These are phyloP conservation scores for Dipsacomyces acuminosporus DNA, from an alignment of 371 early-diverging fungal species.

Conservation along the genomic window DNA sequence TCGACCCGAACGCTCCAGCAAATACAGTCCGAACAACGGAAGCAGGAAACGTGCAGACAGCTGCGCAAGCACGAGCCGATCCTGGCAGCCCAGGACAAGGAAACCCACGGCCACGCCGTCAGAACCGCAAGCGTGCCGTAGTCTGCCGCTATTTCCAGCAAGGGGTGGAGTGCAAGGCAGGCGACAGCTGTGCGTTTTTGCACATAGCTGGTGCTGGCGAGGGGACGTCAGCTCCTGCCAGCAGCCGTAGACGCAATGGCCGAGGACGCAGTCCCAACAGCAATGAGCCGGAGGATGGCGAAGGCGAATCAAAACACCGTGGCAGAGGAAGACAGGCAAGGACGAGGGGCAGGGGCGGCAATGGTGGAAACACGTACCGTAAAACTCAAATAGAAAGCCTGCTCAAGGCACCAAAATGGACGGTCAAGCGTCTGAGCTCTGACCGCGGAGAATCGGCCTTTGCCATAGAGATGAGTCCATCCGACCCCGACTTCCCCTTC, in stretches of 20 bases:
- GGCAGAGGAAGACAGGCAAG: neutral
- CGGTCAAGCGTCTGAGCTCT: constrained; percentile 21
- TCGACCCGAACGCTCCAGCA: constrained; percentile 4
- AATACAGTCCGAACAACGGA: constrained; percentile 1
- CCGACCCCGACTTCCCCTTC: constrained; percentile 48
- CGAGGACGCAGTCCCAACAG: neutral
- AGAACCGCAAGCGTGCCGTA: neutral
- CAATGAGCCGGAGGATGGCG: neutral
- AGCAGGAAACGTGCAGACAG: constrained; percentile 6
- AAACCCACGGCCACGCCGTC: neutral
- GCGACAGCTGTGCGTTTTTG: neutral
- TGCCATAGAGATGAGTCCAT: constrained; percentile 47
- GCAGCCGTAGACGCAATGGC: neutral
- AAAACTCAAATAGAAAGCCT: constrained; percentile 28
- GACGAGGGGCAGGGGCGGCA: neutral
- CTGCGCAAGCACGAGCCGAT: too few species aligned
- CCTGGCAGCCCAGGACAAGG: neutral
- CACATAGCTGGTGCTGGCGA: neutral
- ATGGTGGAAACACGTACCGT: constrained; percentile 8
- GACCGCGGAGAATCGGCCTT: constrained; percentile 44
- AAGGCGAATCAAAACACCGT: neutral
- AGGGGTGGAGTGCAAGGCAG: neutral
- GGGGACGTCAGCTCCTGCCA: too few species aligned
- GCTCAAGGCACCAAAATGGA: constrained; percentile 21
- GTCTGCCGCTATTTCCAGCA: constrained; percentile 1